Percentiles rank a stretch among this genome's conserved stretches.
These are phyloP conservation scores for Mycena rebaudengoi DNA, from an alignment of 768 basidiomycete species.

Conservation along the genomic window DNA sequence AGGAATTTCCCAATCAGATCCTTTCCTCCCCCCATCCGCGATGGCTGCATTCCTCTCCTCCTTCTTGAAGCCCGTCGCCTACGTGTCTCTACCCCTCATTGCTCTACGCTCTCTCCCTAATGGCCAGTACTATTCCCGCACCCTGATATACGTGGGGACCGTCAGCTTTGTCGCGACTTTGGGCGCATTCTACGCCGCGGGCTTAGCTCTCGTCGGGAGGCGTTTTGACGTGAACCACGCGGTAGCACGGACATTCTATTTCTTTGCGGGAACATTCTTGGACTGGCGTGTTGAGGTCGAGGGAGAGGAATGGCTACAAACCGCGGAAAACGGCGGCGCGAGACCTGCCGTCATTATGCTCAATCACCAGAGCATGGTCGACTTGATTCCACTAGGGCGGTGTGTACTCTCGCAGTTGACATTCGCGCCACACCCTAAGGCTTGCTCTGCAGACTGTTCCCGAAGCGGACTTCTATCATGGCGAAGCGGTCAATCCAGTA, in stretches of 20 bases:
- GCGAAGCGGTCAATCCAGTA: slow-evolving; percentile 91
- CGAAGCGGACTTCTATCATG: slow-evolving; percentile 85
- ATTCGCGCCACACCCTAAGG: neutral
- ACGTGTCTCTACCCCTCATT: slow-evolving; percentile 77
- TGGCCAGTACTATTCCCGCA: slow-evolving; percentile 76
- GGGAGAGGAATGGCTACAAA: slow-evolving; percentile 80
- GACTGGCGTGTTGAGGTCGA: slow-evolving; percentile 82
- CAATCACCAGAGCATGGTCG: slow-evolving; percentile 95
- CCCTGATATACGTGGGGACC: slow-evolving; percentile 76
- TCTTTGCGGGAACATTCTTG: slow-evolving; percentile 65
- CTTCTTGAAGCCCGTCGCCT: slow-evolving; percentile 76
- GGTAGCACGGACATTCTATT: slow-evolving; percentile 87
- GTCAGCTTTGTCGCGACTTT: slow-evolving; percentile 76
- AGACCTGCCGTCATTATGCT: slow-evolving; percentile 78
- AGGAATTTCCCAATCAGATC: slow-evolving; percentile 12
- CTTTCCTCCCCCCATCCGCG: slow-evolving; percentile 29
- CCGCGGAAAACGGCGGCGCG: slow-evolving; percentile 40
- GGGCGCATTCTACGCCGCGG: slow-evolving; percentile 73
- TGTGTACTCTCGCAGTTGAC: slow-evolving; percentile 45
- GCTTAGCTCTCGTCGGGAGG: slow-evolving; percentile 71
- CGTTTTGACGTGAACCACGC: slow-evolving; percentile 83
- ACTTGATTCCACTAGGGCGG: slow-evolving; percentile 85
- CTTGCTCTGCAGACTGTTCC: slow-evolving; percentile 71
- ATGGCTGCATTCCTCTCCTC: slow-evolving; percentile 71
- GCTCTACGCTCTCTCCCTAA: slow-evolving; percentile 65